Percentiles rank a stretch among this genome's conserved stretches.
These are phyloP conservation scores for Cladosporium oxysporum DNA, from an alignment of 2,329 filamentous ascomycete species.

Conservation along the genomic window DNA sequence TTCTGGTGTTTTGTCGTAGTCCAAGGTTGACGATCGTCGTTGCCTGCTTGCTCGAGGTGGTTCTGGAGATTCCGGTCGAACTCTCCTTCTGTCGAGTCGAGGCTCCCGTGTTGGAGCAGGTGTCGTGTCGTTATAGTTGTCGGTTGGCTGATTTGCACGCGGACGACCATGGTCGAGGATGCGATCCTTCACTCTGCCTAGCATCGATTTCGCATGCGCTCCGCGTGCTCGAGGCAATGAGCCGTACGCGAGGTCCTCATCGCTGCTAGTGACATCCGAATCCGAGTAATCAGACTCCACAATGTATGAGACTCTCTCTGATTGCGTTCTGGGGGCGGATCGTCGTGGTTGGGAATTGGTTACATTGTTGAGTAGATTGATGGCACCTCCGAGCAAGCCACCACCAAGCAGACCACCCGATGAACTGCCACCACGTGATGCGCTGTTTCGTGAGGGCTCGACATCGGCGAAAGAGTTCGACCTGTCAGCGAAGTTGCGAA, in stretches of 20 bases:
- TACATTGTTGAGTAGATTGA: conserved; percentile 30
- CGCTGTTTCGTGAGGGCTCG: conserved; percentile 4
- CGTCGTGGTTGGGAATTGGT: conserved; percentile 4
- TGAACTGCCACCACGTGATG: conserved; percentile 1
- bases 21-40: background rate
- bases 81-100: conserved; percentile 3
- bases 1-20: conserved; percentile 12
- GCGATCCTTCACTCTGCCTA: conserved; percentile 13
- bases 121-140: background rate
- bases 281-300: conserved; percentile 1
- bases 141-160: background rate
- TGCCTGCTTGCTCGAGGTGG: background rate
- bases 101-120: background rate
- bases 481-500: conserved; percentile 24
- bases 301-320: background rate
- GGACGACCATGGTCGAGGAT: conserved; percentile 11
- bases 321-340: background rate
- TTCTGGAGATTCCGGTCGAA: conserved; percentile 8
- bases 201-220: background rate
- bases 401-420: conserved; percentile 21
- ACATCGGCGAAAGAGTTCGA: background rate
- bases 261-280: conserved; percentile 4
- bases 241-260: conserved; percentile 18
- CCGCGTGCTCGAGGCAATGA: conserved; percentile 11
- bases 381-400: conserved; percentile 31